These are phyloP conservation scores for Neocatenulostroma microsporum DNA, from an alignment of 2,329 filamentous ascomycete species.

Conservation along the genomic window DNA sequence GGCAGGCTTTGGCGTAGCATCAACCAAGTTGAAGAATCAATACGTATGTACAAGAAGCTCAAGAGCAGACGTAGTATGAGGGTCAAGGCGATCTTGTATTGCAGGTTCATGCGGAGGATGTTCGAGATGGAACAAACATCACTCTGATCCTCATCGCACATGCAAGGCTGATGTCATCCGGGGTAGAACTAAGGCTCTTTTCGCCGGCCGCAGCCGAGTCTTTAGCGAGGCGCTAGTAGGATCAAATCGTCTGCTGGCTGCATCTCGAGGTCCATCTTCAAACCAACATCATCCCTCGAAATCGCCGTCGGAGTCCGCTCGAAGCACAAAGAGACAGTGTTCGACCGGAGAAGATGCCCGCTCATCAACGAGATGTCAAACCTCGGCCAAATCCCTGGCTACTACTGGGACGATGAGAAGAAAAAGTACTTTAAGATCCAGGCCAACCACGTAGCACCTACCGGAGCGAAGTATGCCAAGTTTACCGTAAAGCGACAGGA, in stretches of 20 bases:
- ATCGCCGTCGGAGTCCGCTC: no score
- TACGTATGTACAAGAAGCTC: background rate
- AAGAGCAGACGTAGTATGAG: background rate
- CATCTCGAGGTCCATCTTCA: no score
- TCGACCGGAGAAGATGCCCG: background rate
- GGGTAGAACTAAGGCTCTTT: background rate
- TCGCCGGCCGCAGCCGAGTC: background rate
- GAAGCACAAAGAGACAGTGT: no score
- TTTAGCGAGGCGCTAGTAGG: background rate
- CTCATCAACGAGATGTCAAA: slow-evolving; percentile 29
- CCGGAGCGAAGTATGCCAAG: slow-evolving; percentile 33
- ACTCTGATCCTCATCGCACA: no score
- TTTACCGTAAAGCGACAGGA: slow-evolving; percentile 33
- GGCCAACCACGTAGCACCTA: slow-evolving; percentile 29
- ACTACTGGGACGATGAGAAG: slow-evolving; percentile 42
- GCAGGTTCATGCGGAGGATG: background rate
- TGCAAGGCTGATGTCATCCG: slow-evolving; percentile 2
- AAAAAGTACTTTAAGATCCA: slow-evolving; percentile 45
- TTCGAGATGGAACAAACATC: no score
- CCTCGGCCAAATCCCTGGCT: slow-evolving; percentile 39
- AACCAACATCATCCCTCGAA: no score
- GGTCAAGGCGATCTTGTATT: background rate
- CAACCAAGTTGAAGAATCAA: background rate
- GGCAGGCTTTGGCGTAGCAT: slow-evolving; percentile 4
- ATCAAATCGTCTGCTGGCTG: no score